A percentile compares a stretch with the other conserved stretches of the same genome.
phyloP scores from a whole-genome alignment of 2,329 filamentous ascomycete species.

The Pezicula radicicola region DNA sequence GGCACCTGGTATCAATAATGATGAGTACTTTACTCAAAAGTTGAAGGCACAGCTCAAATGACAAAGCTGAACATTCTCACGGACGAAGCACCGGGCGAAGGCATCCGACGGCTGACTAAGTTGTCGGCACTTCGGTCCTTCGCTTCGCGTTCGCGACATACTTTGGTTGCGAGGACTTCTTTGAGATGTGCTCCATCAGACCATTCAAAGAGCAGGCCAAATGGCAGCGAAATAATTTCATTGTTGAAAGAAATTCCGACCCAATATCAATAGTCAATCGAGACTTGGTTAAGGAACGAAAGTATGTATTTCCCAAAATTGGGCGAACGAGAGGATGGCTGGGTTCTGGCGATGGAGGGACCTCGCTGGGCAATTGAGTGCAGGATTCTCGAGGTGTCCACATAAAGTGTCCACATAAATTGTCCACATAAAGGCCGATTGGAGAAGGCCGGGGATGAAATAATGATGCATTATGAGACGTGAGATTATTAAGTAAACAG shows the following conservation, averaged over 20 bases:
- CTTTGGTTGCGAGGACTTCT: conserved; percentile 32
- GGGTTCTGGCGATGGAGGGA: conserved; percentile 20
- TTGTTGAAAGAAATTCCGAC: conserved; percentile 22
- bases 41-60: too few species aligned
- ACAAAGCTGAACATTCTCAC: too few species aligned
- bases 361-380: conserved; percentile 12
- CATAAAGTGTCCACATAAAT: conserved; percentile 18
- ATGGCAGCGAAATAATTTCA: conserved; percentile 32
- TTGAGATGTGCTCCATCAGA: conserved; percentile 32
- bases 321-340: conserved; percentile 15
- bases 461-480: not conserved
- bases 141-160: conserved; percentile 16
- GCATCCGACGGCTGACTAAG: too few species aligned
- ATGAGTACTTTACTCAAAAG: too few species aligned
- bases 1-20: too few species aligned
- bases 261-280: conserved; percentile 28
- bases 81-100: too few species aligned
- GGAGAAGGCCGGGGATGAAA: conserved; percentile 6
- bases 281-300: conserved; percentile 24
- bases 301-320: conserved; percentile 29
- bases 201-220: conserved; percentile 37
- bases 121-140: too few species aligned
- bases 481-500: too few species aligned
- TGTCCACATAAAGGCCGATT: conserved; percentile 14
- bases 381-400: conserved; percentile 15